Percentiles rank a stretch among this genome's conserved stretches.
phyloP scores from a whole-genome alignment of 139 green algal genomes.

The Chlamydomonas asymmetrica region DNA sequence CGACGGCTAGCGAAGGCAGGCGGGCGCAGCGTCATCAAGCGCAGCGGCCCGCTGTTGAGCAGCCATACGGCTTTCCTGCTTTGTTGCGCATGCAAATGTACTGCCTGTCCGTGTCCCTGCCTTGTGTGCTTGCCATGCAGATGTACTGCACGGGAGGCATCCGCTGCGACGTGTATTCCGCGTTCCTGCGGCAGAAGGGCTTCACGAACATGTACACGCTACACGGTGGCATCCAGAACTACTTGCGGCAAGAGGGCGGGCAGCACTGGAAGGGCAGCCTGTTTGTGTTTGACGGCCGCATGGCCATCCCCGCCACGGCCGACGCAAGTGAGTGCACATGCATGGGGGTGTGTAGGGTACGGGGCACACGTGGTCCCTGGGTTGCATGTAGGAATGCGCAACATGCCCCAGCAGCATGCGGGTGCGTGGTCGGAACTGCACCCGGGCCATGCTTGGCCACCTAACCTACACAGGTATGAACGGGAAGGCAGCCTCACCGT shows the following conservation, averaged over 20 bases:
- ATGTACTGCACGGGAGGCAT: constrained; percentile 99
- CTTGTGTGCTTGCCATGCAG: constrained; percentile 30
- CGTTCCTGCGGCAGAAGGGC: constrained; percentile 81
- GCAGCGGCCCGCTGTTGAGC: too few species aligned
- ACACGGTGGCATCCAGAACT: constrained; percentile 88
- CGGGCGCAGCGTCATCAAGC: too few species aligned
- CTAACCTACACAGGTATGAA: too few species aligned
- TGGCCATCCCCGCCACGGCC: constrained; percentile 78
- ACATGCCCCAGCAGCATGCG: too few species aligned
- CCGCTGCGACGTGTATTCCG: constrained; percentile 97
- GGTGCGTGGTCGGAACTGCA: too few species aligned
- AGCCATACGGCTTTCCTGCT: too few species aligned
- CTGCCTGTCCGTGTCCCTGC: background rate
- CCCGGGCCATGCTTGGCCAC: too few species aligned
- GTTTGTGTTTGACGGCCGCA: constrained; percentile 96
- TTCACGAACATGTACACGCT: constrained; percentile 95
- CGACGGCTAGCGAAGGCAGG: too few species aligned
- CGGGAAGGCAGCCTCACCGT: too few species aligned
- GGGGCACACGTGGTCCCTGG: background rate
- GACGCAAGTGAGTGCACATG: background rate
- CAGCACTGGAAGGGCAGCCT: constrained; percentile 89
- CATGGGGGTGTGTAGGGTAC: background rate
- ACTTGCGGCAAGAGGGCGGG: constrained; percentile 62
- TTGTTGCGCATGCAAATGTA: constrained; percentile 7
- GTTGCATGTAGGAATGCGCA: too few species aligned